These are phyloP conservation scores for Lachancea dasiensis DNA, from an alignment of 805 yeast genomes.

Conservation along the genomic window DNA sequence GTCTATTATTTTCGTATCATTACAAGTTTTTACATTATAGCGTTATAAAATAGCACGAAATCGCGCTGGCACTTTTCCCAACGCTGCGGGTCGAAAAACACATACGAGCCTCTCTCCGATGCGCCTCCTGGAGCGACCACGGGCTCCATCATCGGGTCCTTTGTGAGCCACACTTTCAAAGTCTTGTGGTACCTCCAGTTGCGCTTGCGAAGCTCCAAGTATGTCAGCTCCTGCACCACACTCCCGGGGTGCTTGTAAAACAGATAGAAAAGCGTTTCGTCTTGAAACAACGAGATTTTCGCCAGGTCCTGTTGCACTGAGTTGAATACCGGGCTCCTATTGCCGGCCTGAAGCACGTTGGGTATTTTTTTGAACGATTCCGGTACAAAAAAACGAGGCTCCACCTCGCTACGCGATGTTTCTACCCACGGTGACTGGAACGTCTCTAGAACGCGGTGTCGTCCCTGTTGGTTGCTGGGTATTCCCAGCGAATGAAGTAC, in stretches of 20 bases:
- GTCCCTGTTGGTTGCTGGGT: constrained; percentile 9
- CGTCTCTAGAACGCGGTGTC: constrained; percentile 36
- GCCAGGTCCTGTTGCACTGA: constrained; percentile 35
- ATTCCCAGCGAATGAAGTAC: constrained; percentile 32
- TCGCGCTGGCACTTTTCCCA: constrained; percentile 92
- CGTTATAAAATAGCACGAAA: constrained; percentile 53
- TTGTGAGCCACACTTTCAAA: constrained; percentile 93
- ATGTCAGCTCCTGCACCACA: constrained; percentile 87
- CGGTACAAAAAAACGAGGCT: constrained; percentile 73
- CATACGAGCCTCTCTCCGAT: constrained; percentile 87
- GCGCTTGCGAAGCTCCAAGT: constrained; percentile 81
- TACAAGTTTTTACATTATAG: constrained; percentile 43
- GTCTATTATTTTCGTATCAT: constrained; percentile 14
- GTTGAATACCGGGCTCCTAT: constrained; percentile 30
- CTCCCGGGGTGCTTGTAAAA: constrained; percentile 93
- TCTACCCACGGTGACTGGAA: constrained; percentile 95
- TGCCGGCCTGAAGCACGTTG: constrained; percentile 26
- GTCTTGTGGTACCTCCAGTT: constrained; percentile 98
- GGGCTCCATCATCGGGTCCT: constrained; percentile 86
- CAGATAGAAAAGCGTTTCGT: constrained; percentile 88
- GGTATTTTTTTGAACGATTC: constrained; percentile 39
- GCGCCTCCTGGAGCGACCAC: constrained; percentile 63
- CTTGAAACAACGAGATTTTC: constrained; percentile 61
- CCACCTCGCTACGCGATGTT: constrained; percentile 82
- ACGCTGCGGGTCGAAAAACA: constrained; percentile 89